These are phyloP conservation scores for Rhynchosporium graminicola DNA, from an alignment of 2,329 filamentous ascomycete genomes.

Conservation along the genomic window DNA sequence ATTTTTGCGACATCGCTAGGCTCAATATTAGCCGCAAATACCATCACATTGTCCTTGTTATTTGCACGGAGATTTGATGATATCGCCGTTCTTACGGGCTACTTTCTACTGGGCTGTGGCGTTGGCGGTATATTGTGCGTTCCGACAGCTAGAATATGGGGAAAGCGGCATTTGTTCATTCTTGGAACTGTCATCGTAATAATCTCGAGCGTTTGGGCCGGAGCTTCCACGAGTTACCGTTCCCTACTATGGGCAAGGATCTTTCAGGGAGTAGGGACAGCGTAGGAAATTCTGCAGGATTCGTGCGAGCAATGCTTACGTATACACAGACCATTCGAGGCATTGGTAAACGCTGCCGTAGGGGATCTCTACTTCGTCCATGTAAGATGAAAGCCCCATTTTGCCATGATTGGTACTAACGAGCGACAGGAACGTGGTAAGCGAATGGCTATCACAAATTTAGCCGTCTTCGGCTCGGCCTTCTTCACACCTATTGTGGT, in stretches of 20 bases:
- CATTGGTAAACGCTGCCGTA: slow-evolving; percentile 82
- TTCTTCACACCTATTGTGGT: slow-evolving; percentile 87
- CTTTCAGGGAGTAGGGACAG: slow-evolving; percentile 82
- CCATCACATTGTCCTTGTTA: slow-evolving; percentile 70
- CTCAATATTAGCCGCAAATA: slow-evolving; percentile 86
- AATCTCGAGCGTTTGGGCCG: slow-evolving; percentile 74
- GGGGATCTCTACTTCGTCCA: slow-evolving; percentile 92
- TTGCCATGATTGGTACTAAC: slow-evolving; percentile 7
- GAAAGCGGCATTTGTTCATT: slow-evolving; percentile 86
- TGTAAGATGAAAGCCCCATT: slow-evolving; percentile 48
- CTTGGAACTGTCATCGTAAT: slow-evolving; percentile 75
- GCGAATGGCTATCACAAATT: slow-evolving; percentile 80
- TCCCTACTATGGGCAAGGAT: slow-evolving; percentile 77
- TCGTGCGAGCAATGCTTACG: not conserved
- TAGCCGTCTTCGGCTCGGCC: slow-evolving; percentile 69
- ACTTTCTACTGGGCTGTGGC: slow-evolving; percentile 81
- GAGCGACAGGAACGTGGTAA: slow-evolving; percentile 65
- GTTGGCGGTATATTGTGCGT: slow-evolving; percentile 83
- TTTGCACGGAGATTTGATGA: slow-evolving; percentile 69
- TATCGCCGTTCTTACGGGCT: slow-evolving; percentile 81
- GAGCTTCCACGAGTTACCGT: slow-evolving; percentile 64
- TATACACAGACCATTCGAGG: slow-evolving; percentile 68
- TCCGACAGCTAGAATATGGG: slow-evolving; percentile 85
- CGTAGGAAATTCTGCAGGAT: slow-evolving; percentile 39
- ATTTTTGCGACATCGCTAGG: slow-evolving; percentile 84